phyloP scores from a whole-genome alignment of 2,329 filamentous ascomycete genomes.

The Cladobotryum protrusum region DNA sequence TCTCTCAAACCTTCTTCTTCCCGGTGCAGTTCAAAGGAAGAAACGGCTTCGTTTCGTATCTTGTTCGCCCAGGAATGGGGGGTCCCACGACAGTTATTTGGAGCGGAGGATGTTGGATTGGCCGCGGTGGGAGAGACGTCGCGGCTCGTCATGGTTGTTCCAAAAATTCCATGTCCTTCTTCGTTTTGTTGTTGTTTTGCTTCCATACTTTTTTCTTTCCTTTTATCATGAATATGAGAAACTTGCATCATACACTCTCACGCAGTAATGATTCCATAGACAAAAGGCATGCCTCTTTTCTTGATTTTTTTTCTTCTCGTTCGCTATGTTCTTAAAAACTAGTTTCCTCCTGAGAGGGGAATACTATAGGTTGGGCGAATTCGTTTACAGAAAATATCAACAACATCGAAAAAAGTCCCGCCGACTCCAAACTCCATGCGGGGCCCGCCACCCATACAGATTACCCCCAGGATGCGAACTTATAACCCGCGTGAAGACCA shows the following conservation, averaged over 20 bases:
- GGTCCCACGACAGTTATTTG: conserved; percentile 43
- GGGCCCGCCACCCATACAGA: conserved; percentile 1
- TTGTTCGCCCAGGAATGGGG: conserved; percentile 8
- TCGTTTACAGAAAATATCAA: neutral
- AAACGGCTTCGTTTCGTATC: neutral
- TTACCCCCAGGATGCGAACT: neutral
- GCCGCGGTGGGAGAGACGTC: conserved; percentile 59
- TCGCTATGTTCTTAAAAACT: neutral
- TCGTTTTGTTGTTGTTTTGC: conserved; percentile 11
- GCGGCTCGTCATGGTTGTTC: conserved; percentile 31
- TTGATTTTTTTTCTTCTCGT: conserved; percentile 11
- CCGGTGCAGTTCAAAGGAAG: neutral
- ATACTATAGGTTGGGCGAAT: conserved; percentile 1
- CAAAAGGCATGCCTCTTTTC: conserved; percentile 18
- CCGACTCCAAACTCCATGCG: conserved; percentile 4
- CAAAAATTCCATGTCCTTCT: neutral
- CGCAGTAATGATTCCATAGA: conserved; percentile 19
- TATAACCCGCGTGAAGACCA: neutral
- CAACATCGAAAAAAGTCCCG: conserved; percentile 1
- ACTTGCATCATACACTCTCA: conserved; percentile 17
- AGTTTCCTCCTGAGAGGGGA: conserved; percentile 2
- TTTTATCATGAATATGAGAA: conserved; percentile 20
- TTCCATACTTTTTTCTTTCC: conserved; percentile 17
- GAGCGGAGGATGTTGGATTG: conserved; percentile 29
- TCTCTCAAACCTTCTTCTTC: conserved; percentile 46